Evolutionary conservation across 148 eudicot genomes (phyloP).

Genomic region (Rhododendron simsii): DNA sequence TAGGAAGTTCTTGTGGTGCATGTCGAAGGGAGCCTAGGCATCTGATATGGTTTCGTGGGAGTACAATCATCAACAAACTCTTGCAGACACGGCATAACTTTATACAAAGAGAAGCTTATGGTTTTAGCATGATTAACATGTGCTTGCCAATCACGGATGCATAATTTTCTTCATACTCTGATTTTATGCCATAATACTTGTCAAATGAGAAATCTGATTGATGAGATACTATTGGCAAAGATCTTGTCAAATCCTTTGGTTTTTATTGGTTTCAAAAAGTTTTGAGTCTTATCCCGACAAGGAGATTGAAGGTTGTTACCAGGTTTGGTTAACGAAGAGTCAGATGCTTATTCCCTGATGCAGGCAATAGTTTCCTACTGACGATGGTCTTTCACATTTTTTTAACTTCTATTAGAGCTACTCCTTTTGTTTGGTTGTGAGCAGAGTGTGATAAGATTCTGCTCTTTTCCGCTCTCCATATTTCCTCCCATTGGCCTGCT

Average conservation of each 20-base stretch:
- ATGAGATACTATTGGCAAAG: background rate
- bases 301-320: background rate
- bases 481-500: background rate
- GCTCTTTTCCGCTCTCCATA: background rate
- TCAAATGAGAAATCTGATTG: background rate
- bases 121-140: background rate
- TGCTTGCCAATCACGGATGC: background rate
- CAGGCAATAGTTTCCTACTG: background rate
- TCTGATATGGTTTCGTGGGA: background rate
- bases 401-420: background rate
- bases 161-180: background rate
- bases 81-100: background rate
- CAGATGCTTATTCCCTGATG: background rate
- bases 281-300: background rate
- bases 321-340: background rate
- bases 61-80: background rate
- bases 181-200: background rate
- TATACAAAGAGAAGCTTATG: background rate
- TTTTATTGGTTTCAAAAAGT: background rate
- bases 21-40: background rate
- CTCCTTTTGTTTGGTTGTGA: background rate
- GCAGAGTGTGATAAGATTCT: background rate
- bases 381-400: background rate
- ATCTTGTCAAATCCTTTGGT: background rate
- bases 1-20: background rate